Evolutionary conservation across 805 yeast genomes (phyloP), one percentile per base, ranked within the genome.

Genomic region (Hanseniaspora pseudoguilliermondii): DNA sequence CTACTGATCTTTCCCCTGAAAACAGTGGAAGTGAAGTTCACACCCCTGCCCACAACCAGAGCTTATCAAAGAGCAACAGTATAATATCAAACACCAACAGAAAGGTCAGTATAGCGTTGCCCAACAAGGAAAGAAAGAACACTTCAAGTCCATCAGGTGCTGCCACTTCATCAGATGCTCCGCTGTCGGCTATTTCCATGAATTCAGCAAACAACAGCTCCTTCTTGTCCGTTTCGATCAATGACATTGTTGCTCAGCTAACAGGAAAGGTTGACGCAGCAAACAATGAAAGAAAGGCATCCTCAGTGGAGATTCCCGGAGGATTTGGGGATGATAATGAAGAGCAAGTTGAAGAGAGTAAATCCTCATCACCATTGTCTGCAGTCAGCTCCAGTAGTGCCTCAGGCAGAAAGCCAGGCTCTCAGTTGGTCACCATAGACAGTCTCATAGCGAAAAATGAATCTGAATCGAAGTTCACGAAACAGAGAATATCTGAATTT

Each of bases 401-500:
- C 10, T 36, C 18, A 18, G 21, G 16, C 47, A 49, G 35, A 27
- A 40, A 34, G 16, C 5, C 34, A 6, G 36, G 40, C 15, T 34
- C 54, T 10, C 47, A 49, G 21, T 35, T 49, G 3, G 44, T 34
- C 16, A 7, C 54, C 9, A 49, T 49, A 32, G 36, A 32, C 16
- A 49, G 27, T 41, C 47, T 49, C 9, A 49, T 49, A 49, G 35
- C 35, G 6, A 49, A 35, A 15, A 40, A 43, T 11, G 69, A 80
- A 2, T 80, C 81, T 43, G 76, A 79, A 20, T 69, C 80, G 23
- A 81, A 80, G 15, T 72, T 75, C 49, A 79, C 83, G 1, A 84
- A 86, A 1, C 81, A 82, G 18, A 82, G 82, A 27, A 85, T 85
- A 62, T 83, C 83, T 34, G 82, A 84, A 60, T 85, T 80, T 65